Conservation (phyloP, 148 eudicot genomes). For the Chenopodium quinoa region DNA sequence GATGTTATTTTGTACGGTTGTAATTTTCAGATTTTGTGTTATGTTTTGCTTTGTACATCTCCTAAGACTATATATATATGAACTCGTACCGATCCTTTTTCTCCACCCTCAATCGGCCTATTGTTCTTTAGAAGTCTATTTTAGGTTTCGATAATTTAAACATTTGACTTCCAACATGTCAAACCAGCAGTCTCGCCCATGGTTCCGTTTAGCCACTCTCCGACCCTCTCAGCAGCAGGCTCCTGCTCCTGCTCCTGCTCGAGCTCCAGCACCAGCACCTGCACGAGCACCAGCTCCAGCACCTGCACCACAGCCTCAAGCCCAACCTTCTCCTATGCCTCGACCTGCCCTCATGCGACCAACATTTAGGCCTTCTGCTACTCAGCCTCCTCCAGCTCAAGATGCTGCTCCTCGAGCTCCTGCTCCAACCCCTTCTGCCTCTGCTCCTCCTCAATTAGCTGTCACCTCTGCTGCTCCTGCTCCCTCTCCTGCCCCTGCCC, state of each 20-base stretch:
- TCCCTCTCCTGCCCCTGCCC: conserved; percentile 26
- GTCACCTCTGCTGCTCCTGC: no score
- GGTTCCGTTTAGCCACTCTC: conserved; percentile 45
- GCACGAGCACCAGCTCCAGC: not conserved
- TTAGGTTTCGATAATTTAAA: not conserved
- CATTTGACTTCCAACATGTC: conserved; percentile 34
- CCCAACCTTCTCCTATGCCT: no score
- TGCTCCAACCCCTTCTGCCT: no score
- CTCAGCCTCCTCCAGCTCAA: no score
- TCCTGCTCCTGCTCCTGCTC: conserved; percentile 22
- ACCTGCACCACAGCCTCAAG: not conserved
- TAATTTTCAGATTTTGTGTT: conserved; percentile 8
- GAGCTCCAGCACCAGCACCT: not conserved
- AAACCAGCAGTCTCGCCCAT: conserved; percentile 48
- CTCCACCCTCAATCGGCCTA: not conserved
- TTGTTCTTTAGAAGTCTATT: not conserved
- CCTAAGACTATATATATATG: conserved; percentile 39
- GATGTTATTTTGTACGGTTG: not conserved
- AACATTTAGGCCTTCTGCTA: no score
- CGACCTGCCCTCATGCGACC: no score
- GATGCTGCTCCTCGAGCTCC: no score
- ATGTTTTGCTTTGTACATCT: conserved; percentile 5
- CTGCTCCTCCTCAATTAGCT: no score
- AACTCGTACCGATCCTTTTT: not conserved
- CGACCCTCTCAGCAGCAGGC: conserved; percentile 25